phyloP scores from a whole-genome alignment of 1,139 yeast species.

The Geotrichum aggregatum region DNA sequence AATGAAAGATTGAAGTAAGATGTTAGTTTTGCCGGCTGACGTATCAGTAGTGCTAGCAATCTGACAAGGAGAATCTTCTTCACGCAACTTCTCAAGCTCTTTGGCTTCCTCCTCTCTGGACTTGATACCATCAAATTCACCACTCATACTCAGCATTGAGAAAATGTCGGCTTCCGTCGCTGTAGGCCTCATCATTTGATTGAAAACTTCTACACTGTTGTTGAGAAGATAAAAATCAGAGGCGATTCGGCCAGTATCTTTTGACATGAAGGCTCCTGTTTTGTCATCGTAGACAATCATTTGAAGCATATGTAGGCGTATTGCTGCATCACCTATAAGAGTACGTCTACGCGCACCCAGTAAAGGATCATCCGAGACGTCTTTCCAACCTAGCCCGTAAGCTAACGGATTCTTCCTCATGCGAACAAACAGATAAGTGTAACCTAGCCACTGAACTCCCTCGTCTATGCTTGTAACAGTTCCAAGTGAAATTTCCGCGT shows the following conservation, averaged over 20 bases:
- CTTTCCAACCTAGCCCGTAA: constrained; percentile 90
- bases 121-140: constrained; percentile 88
- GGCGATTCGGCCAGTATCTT: constrained; percentile 90
- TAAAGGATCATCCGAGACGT: constrained; percentile 75
- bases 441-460: constrained; percentile 95
- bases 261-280: constrained; percentile 73
- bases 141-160: constrained; percentile 85
- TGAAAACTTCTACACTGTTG: constrained; percentile 84
- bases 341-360: constrained; percentile 68
- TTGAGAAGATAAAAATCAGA: constrained; percentile 87
- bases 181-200: constrained; percentile 72
- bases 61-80: constrained; percentile 68
- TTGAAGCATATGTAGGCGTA: constrained; percentile 74
- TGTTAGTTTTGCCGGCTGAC: constrained; percentile 81
- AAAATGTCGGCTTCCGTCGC: constrained; percentile 92
- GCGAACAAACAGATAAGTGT: constrained; percentile 88
- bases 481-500: constrained; percentile 94
- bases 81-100: constrained; percentile 58
- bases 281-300: constrained; percentile 91
- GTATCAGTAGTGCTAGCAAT: constrained; percentile 74
- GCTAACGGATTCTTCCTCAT: constrained; percentile 93
- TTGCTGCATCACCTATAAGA: constrained; percentile 75
- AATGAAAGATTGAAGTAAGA: constrained; percentile 80
- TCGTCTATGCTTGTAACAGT: constrained; percentile 93
- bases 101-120: constrained; percentile 80